Base-by-base conservation (phyloP, 2,329 filamentous ascomycete genomes). In the Cladophialophora chaetospira region DNA sequence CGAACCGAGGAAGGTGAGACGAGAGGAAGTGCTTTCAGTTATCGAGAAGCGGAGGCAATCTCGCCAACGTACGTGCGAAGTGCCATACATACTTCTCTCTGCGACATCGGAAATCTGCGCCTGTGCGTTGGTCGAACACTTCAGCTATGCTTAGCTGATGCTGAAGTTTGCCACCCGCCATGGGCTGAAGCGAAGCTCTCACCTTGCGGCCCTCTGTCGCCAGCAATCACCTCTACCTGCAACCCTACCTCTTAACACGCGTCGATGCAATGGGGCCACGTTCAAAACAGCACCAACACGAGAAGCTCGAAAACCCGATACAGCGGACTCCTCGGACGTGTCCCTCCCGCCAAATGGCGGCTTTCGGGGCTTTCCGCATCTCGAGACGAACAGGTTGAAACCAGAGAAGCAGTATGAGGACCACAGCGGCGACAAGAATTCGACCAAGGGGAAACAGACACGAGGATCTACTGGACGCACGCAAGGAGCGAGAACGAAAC, bases 131-230 rank as follows among this genome's bases (percentile, higher is more conserved):
- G 31, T 15, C 15, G 31, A 15, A 35, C 31, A n/a, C 33, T 35
- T 40, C 36, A 40, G 36, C 36, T 21, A 40, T 40, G 36, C 11
- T 19, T 51, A 55, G 51, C 58, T 55, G 47, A 61, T 61, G 58
- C 58, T 55, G 46, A 52, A 51, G 19, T 36, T 28, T 28, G 52
- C 38, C 10, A 21, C 49, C 36, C 36, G 42, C 19, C 35, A 61
- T 61, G 58, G 51, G 43, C 35, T 61, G 38, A 55, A 36, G 33
- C 50, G 49, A 26, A 55, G 31, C 43, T 40, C 29, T 57, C 17
- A 33, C 17, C 5, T 25, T 40, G 23, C 40, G 15, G 44, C 38
- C n/a, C 5, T 33, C 21, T 25, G 28, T 13, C 21, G 23, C 31
- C 23, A 25, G 10, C 36, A n/a, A 8, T n/a, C 28, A 35, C 23